phyloP scores from a whole-genome alignment of 768 basidiomycete species.

The Termitomyces bulborhizus region DNA sequence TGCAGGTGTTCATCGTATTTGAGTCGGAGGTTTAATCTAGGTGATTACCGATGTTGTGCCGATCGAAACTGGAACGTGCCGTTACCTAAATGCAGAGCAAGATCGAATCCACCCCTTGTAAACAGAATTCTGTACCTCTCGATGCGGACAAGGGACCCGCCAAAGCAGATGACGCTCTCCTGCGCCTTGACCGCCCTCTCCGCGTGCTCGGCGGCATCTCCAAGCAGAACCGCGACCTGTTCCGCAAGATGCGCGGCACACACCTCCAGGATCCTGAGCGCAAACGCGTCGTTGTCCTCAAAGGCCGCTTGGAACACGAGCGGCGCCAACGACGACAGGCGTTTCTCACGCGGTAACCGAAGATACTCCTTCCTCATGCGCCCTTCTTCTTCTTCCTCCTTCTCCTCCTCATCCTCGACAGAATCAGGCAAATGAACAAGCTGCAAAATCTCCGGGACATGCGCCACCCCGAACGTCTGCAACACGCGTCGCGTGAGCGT shows the following conservation, averaged over 20 bases:
- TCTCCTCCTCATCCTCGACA: too few relatives aligned
- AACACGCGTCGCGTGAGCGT: constrained; percentile 44
- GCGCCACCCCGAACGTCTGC: constrained; percentile 46
- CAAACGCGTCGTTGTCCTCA: constrained; percentile 59
- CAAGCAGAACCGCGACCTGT: constrained; percentile 43
- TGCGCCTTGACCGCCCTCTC: constrained; percentile 40
- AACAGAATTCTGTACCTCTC: constrained; percentile 33
- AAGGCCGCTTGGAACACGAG: constrained; percentile 78
- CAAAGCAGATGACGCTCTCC: constrained; percentile 64
- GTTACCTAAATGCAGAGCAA: too few relatives aligned
- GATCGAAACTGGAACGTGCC: too few relatives aligned
- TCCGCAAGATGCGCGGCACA: constrained; percentile 34
- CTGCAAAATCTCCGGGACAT: constrained; percentile 59
- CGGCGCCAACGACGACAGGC: constrained; percentile 68
- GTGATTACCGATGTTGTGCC: too few relatives aligned
- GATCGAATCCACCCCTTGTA: too few relatives aligned
- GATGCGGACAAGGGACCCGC: constrained; percentile 71
- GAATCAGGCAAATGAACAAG: constrained; percentile 58
- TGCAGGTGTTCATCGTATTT: too few relatives aligned
- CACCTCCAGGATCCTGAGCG: constrained; percentile 47
- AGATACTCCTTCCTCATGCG: constrained; percentile 16
- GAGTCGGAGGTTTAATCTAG: too few relatives aligned
- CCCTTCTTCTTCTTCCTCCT: too few relatives aligned
- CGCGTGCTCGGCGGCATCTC: constrained; percentile 2
- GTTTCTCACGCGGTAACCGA: constrained; percentile 53